Percentiles rank a stretch among this genome's conserved stretches.
Conservation (phyloP, 495 filamentous ascomycete genomes). For the Hamigera avellanea region DNA sequence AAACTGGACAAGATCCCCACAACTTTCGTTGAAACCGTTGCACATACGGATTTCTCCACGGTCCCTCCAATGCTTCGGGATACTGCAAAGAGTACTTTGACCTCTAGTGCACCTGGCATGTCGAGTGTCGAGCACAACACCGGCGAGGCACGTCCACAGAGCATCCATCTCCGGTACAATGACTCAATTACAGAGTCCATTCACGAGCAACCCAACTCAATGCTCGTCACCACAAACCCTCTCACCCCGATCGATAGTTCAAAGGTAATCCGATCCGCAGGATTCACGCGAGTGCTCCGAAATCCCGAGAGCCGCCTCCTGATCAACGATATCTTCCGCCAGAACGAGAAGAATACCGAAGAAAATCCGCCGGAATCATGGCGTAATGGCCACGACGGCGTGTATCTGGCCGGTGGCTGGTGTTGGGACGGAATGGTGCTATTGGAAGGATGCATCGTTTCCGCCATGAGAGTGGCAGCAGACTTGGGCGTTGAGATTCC, state of each 20-base stretch:
- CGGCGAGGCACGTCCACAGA: conserved; percentile 4
- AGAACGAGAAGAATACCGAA: conserved; percentile 1
- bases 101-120: conserved; percentile 1
- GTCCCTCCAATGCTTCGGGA: conserved; percentile 3
- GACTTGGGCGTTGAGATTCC: conserved; percentile 37
- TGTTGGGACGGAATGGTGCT: conserved; percentile 57
- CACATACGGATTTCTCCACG: conserved; percentile 27
- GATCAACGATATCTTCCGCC: conserved; percentile 24
- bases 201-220: conserved; percentile 21
- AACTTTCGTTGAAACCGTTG: conserved; percentile 25
- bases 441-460: conserved; percentile 45
- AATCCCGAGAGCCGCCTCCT: conserved; percentile 17
- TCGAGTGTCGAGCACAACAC: conserved; percentile 1
- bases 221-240: conserved; percentile 23
- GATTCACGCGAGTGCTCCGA: conserved; percentile 22
- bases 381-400: conserved; percentile 38
- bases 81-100: background rate
- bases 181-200: conserved; percentile 18
- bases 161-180: conserved; percentile 17
- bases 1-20: conserved; percentile 31
- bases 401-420: conserved; percentile 46
- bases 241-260: conserved; percentile 16
- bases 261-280: conserved; percentile 17
- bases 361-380: conserved; percentile 12
- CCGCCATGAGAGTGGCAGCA: conserved; percentile 38